Percentiles rank a stretch among this genome's conserved stretches.
Conservation (phyloP, 495 filamentous ascomycete genomes). For the Pyrenula massariospora region DNA sequence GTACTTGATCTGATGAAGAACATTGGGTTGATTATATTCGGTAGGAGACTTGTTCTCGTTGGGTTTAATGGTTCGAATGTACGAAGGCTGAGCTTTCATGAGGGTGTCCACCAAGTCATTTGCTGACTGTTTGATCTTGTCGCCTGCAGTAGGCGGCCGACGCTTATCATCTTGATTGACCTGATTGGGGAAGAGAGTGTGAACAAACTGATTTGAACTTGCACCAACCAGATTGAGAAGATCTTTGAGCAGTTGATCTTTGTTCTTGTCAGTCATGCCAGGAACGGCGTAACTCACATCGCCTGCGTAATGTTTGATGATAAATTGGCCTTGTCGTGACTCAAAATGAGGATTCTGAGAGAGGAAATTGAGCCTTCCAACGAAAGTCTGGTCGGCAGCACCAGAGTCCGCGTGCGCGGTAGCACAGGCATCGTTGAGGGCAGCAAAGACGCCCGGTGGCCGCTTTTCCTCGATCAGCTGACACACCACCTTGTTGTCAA, state of each 20-base stretch:
- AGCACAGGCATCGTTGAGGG: slow-evolving; percentile 93
- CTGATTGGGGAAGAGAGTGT: slow-evolving; percentile 79
- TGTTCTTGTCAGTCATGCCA: slow-evolving; percentile 99
- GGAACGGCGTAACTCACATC: slow-evolving; percentile 93
- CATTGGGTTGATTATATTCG: slow-evolving; percentile 85
- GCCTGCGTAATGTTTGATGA: slow-evolving; percentile 98
- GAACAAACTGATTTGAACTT: slow-evolving; percentile 76
- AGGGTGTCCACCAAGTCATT: slow-evolving; percentile 91
- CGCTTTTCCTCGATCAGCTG: slow-evolving; percentile 89
- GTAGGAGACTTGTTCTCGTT: slow-evolving; percentile 95
- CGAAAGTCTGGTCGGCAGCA: slow-evolving; percentile 92
- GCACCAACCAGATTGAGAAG: slow-evolving; percentile 76
- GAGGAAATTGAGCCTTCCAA: slow-evolving; percentile 80
- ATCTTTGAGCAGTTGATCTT: slow-evolving; percentile 93
- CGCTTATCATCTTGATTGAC: slow-evolving; percentile 94
- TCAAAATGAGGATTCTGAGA: slow-evolving; percentile 83
- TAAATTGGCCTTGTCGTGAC: slow-evolving; percentile 86
- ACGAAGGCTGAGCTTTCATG: slow-evolving; percentile 94
- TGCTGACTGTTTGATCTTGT: slow-evolving; percentile 93
- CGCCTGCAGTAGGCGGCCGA: slow-evolving; percentile 86
- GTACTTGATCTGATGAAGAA: slow-evolving; percentile 98
- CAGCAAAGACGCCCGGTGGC: slow-evolving; percentile 89
- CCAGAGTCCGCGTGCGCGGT: slow-evolving; percentile 91
- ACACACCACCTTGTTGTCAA: slow-evolving; percentile 98
- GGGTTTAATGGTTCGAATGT: slow-evolving; percentile 98